Base-by-base conservation (phyloP, 495 filamentous ascomycete species). In the Xanthoparmelia taractica region DNA sequence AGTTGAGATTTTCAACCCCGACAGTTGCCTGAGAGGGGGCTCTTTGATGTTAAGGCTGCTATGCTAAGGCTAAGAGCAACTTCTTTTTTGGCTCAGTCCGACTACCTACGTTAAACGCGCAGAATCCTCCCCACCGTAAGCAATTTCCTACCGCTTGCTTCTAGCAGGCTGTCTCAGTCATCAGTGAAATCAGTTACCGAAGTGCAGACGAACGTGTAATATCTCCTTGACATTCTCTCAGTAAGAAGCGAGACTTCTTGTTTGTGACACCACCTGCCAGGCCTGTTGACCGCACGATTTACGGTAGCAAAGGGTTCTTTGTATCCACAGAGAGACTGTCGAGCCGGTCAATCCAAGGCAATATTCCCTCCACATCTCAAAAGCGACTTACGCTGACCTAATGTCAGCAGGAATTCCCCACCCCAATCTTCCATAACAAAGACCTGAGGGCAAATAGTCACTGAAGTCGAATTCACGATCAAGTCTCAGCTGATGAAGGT, bases 401-500 rank as follows among this genome's bases (percentile, higher is more conserved):
- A 48, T 66, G 59, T 57, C 74, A 93, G 91, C 93, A 73, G 94
- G 94, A 98, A 84, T 98, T 98, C 89, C 94, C 94, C 61, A 95
- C 94, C 64, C 94, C 94, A 61, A 86, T 98, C 79, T 96, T 91
- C 69, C 94, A 97, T 86, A 76, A 81, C 74, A 95, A 98, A 74
- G 94, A 97, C 73, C 85, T 98, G 69, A 81, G 79, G 76, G 82
- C 78, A 82, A 97, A 96, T 86, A 89, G n/a, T 97, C 80, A 95
- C 77, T 81, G 94, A 98, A 75, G 94, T 98, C 84, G 96, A 96
- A 87, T 94, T 91, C 66, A 98, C 95, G 73, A 97, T 98, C 85
- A 98, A 98, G 86, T 98, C 97, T 86, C 94, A 98, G 84, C 84
- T 98, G 69, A 98, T 97, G 89, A 98, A 98, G 88, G 94, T 98